Base-by-base conservation (phyloP, 371 early-diverging fungal genomes). In the Actinomortierella wolfii region DNA sequence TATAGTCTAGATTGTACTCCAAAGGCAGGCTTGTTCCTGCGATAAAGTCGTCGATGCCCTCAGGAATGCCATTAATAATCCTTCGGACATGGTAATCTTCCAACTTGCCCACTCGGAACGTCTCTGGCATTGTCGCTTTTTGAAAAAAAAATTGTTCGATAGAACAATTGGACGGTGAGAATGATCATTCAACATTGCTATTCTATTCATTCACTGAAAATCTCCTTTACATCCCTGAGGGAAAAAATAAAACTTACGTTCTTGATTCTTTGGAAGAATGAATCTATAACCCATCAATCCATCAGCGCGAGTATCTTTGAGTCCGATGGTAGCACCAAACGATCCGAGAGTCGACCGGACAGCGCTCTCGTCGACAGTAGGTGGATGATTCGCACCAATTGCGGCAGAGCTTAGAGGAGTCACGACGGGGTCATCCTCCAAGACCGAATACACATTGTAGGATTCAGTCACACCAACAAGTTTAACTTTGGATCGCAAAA, bases 1-100 rank as follows among this genome's bases (percentile, higher is more conserved):
- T 93, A 55, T 87, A 86, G 68, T 98, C 98, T 41, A 97, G 71
- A 66, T 97, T 97, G 53, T 85, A 85, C 68, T 98, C 98, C 43
- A 97, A 76, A 17, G 98, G 97, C 47, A 98, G 76, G 3, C 93
- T 78, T 40, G 78, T 76, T 46, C 86, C 87, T 8, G 85, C 66
- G 65, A 86, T 83, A 61, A 95, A 81, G 66, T 97, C 97, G n/a
- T 82, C 76, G 5, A 83, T 49, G 14, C 96, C 96, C 81, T 98
- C 98, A 24, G 97, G 91, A 11, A 97, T 82, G 4, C 98, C 98
- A 46, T 85, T 81, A 3, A 91, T 65, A 28, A 95, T 83, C 20
- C 98, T 83, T 15, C 92, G 82, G 56, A 94, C 82, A 41, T 80
- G 83, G 78, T 95, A 96, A 42, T 89, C 89, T 4, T 76, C 74